These are phyloP conservation scores for Aegilops longissima DNA, from an alignment of 176 grass and related monocot species.

Conservation along the genomic window DNA sequence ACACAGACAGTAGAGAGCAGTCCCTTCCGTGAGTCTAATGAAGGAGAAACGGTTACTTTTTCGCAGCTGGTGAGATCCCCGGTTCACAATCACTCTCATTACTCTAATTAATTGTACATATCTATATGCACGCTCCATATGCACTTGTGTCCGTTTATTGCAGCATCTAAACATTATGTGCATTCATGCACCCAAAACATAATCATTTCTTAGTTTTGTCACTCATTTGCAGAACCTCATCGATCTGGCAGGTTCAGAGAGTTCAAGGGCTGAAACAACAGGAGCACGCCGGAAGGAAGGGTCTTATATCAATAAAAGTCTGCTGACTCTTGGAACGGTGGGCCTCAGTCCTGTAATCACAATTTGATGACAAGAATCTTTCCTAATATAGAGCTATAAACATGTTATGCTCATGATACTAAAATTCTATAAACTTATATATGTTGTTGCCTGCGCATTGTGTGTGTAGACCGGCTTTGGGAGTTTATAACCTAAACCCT, in stretches of 20 bases:
- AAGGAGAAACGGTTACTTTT: conserved; percentile 84
- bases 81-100: not conserved
- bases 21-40: conserved; percentile 68
- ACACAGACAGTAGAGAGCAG: conserved; percentile 96
- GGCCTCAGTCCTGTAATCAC: conserved; percentile 23
- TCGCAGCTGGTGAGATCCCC: conserved; percentile 73
- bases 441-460: not conserved
- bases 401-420: conserved; percentile 16
- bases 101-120: conserved; percentile 11
- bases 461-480: not conserved
- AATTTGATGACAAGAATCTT: not conserved
- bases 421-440: conserved; percentile 13
- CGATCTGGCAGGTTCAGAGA: conserved; percentile 99
- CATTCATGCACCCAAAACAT: not conserved
- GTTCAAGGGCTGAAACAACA: conserved; percentile 96
- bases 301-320: conserved; percentile 99
- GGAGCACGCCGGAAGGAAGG: conserved; percentile 97
- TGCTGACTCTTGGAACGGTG: conserved; percentile 99
- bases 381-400: not conserved
- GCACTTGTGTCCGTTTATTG: not conserved
- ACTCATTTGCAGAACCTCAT: conserved; percentile 96
- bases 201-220: conserved; percentile 34
- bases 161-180: conserved; percentile 14
- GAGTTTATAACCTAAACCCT: not conserved
- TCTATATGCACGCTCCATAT: conserved; percentile 1